phyloP scores from a whole-genome alignment of 73 alveolate genomes.

The Paramecium biaurelia region DNA sequence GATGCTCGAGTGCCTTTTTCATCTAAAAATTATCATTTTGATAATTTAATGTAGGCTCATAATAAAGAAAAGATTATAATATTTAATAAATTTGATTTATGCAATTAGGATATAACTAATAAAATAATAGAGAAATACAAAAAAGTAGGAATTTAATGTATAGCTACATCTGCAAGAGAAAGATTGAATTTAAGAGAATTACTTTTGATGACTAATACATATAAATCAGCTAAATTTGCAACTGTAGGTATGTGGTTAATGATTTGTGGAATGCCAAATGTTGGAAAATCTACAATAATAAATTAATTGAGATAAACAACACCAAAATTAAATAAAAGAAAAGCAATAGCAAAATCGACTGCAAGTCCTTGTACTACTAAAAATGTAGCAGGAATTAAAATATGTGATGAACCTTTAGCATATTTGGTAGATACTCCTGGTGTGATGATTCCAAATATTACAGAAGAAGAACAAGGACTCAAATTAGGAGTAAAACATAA shows the following conservation, averaged over 20 bases:
- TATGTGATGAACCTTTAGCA: constrained; percentile 75
- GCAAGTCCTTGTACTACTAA: constrained; percentile 87
- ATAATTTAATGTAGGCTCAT: constrained; percentile 60
- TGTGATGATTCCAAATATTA: constrained; percentile 78
- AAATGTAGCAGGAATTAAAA: constrained; percentile 79
- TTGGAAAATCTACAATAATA: constrained; percentile 88
- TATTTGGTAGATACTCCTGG: constrained; percentile 92
- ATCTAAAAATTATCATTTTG: constrained; percentile 71
- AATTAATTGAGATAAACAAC: constrained; percentile 76
- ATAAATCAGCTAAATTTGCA: constrained; percentile 73
- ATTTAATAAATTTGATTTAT: constrained; percentile 82
- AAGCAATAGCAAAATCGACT: constrained; percentile 77
- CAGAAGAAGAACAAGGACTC: constrained; percentile 74
- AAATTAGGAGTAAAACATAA: constrained; percentile 64
- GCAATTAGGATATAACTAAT: constrained; percentile 68
- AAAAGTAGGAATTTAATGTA: constrained; percentile 54
- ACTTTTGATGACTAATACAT: constrained; percentile 49
- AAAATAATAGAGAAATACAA: constrained; percentile 66
- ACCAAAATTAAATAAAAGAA: constrained; percentile 68
- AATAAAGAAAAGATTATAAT: constrained; percentile 73
- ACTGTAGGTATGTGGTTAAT: constrained; percentile 90
- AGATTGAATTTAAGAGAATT: constrained; percentile 70
- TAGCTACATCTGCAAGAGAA: constrained; percentile 76
- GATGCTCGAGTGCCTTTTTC: constrained; percentile 87
- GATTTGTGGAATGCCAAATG: constrained; percentile 93